phyloP scores from a whole-genome alignment of 768 basidiomycete genomes.

The Galerina marginata region DNA sequence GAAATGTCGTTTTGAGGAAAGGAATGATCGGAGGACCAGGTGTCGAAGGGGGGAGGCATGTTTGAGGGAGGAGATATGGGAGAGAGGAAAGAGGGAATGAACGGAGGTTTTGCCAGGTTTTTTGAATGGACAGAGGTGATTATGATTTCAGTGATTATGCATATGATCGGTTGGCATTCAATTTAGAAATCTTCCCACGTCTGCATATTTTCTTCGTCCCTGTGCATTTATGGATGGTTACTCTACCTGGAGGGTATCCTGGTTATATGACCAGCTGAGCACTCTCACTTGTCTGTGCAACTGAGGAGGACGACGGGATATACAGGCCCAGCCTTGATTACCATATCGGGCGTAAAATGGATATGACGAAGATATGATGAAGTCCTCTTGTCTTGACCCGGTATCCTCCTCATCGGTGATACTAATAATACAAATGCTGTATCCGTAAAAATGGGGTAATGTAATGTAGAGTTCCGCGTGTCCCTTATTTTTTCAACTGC shows the following conservation, averaged over 20 bases:
- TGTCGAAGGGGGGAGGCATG: slow-evolving; percentile 32
- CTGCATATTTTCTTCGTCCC: slow-evolving; percentile 21
- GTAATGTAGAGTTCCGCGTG: not conserved
- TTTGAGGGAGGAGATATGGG: slow-evolving; percentile 25
- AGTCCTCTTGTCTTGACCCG: not conserved
- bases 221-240: slow-evolving; percentile 1
- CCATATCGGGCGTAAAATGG: too few species aligned
- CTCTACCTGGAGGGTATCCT: not conserved
- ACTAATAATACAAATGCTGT: slow-evolving; percentile 8
- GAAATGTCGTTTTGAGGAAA: slow-evolving; percentile 21
- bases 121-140: slow-evolving; percentile 35
- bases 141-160: slow-evolving; percentile 28
- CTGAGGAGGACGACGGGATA: too few species aligned
- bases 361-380: too few species aligned
- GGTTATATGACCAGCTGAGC: too few species aligned
- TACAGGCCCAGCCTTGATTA: too few species aligned
- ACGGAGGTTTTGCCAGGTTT: slow-evolving; percentile 22
- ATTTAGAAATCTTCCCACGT: slow-evolving; percentile 37
- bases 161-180: slow-evolving; percentile 35
- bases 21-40: slow-evolving; percentile 31
- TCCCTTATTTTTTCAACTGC: too few species aligned
- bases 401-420: slow-evolving; percentile 8
- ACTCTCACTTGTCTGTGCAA: too few species aligned
- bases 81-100: slow-evolving; percentile 28
- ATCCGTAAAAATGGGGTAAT: slow-evolving; percentile 2